phyloP scores from a whole-genome alignment of 306 rosid genomes.

The Cucurbita pepo region DNA sequence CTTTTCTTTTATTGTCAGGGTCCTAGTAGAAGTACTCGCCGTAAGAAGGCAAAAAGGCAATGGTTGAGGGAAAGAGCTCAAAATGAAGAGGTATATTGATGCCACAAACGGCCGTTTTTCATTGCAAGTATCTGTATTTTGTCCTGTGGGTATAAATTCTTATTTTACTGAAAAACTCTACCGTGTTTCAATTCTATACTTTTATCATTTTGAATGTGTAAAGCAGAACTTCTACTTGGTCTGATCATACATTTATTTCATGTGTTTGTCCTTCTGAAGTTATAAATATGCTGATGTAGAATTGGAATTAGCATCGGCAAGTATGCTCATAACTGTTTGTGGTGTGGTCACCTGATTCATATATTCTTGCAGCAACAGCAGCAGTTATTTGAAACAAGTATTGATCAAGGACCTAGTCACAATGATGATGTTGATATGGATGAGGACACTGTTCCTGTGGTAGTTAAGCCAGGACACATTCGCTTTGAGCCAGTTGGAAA shows the following conservation, averaged over 20 bases:
- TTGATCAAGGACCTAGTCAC: conserved; percentile 21
- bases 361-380: conserved; percentile 33
- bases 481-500: conserved; percentile 54
- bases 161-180: not conserved
- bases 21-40: conserved; percentile 81
- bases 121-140: not conserved
- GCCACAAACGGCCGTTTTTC: conserved; percentile 1
- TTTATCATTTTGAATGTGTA: not conserved
- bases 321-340: not conserved
- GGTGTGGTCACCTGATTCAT: not conserved
- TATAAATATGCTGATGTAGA: not conserved
- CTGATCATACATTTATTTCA: not conserved
- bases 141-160: not conserved
- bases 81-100: conserved; percentile 42
- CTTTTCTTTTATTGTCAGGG: conserved; percentile 21
- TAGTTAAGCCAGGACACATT: conserved; percentile 87
- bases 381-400: conserved; percentile 20
- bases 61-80: conserved; percentile 63
- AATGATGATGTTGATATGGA: conserved; percentile 36
- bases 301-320: not conserved
- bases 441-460: conserved; percentile 57
- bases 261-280: not conserved
- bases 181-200: not conserved
- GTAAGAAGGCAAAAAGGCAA: conserved; percentile 68
- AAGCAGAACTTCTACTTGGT: not conserved